These are phyloP conservation scores for Carpinus viminea DNA, from an alignment of 306 rosid species.

Conservation along the genomic window DNA sequence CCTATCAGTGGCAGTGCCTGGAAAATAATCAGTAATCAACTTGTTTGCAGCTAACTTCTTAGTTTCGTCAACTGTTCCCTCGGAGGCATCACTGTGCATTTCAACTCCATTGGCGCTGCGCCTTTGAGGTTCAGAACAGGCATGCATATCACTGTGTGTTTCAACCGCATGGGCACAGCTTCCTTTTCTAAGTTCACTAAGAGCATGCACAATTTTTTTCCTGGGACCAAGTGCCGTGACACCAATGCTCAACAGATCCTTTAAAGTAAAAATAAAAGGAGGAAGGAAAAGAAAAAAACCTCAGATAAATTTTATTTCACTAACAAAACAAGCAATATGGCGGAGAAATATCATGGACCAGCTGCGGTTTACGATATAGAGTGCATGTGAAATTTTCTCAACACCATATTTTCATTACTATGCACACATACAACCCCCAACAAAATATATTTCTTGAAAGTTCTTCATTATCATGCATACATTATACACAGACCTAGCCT, in stretches of 20 bases:
- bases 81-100: constrained; percentile 39
- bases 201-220: constrained; percentile 72
- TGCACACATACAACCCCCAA: constrained; percentile 1
- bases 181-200: constrained; percentile 65
- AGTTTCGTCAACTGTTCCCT: constrained; percentile 37
- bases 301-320: not conserved
- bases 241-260: constrained; percentile 85
- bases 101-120: constrained; percentile 41
- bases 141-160: constrained; percentile 26
- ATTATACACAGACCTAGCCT: constrained; percentile 11
- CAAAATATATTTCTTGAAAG: not conserved
- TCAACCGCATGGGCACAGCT: constrained; percentile 29
- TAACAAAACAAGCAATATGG: constrained; percentile 10
- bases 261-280: constrained; percentile 18
- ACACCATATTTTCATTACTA: not conserved
- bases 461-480: not conserved
- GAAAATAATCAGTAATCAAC: constrained; percentile 83
- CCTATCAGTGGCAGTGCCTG: constrained; percentile 51
- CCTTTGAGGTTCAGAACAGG: constrained; percentile 35
- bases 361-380: not conserved
- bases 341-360: not conserved
- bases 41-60: constrained; percentile 62
- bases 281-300: not conserved
- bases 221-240: constrained; percentile 87
- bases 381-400: not conserved